phyloP scores from a whole-genome alignment of 805 yeast species.

The Wickerhamomyces silvicola region DNA sequence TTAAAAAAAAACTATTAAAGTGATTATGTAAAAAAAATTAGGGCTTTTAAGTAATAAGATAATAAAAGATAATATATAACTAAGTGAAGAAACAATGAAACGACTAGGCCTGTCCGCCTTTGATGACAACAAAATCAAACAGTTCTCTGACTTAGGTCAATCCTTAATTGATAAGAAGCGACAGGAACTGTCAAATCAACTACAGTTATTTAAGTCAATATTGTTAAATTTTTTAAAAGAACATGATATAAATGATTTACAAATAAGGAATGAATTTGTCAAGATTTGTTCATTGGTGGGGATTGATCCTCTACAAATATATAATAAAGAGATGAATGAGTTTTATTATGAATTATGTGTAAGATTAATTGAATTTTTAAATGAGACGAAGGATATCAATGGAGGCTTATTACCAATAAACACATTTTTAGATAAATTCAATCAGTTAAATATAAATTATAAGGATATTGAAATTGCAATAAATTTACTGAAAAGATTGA shows the following conservation, averaged over 20 bases:
- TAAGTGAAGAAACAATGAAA: constrained; percentile 23
- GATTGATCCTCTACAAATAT: constrained; percentile 63
- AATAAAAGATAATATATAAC: no score
- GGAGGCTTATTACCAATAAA: constrained; percentile 75
- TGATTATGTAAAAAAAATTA: no score
- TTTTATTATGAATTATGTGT: constrained; percentile 65
- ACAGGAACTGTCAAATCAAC: constrained; percentile 59
- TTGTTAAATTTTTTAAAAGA: constrained; percentile 68
- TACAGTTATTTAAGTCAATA: constrained; percentile 71
- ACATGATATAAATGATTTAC: constrained; percentile 63
- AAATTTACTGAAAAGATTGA: constrained; percentile 46
- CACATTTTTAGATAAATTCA: constrained; percentile 36
- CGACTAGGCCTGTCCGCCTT: constrained; percentile 43
- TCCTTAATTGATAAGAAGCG: constrained; percentile 42
- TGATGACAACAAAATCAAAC: constrained; percentile 21
- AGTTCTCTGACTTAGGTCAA: constrained; percentile 17
- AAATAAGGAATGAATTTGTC: constrained; percentile 65
- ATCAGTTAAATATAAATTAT: constrained; percentile 28
- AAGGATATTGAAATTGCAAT: constrained; percentile 55
- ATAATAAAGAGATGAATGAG: constrained; percentile 35
- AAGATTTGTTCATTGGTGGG: constrained; percentile 76
- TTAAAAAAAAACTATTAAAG: background rate
- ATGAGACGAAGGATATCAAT: constrained; percentile 59
- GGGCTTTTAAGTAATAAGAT: background rate
- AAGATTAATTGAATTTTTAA: constrained; percentile 69